phyloP scores from a whole-genome alignment of 768 basidiomycete genomes.

The Multifurca ochricompacta region DNA sequence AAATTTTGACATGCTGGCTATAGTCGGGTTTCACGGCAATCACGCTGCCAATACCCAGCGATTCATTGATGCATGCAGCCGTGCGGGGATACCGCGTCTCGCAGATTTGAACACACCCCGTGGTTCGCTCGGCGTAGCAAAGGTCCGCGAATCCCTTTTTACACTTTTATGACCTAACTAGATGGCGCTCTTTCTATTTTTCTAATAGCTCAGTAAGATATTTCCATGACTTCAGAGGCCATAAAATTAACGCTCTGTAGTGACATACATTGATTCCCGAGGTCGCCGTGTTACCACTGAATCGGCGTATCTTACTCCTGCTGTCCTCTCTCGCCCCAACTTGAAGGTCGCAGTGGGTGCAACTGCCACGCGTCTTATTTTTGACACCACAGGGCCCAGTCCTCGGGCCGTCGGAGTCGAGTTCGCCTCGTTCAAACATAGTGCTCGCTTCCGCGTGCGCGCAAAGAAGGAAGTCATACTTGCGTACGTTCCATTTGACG shows the following conservation, averaged over 20 bases:
- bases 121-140: constrained; percentile 54
- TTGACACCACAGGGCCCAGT: constrained; percentile 29
- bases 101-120: constrained; percentile 49
- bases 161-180: too few relatives aligned
- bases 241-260: constrained; percentile 30
- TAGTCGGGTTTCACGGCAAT: constrained; percentile 48
- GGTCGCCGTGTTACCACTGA: constrained; percentile 55
- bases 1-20: background rate
- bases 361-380: constrained; percentile 50
- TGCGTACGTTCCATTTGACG: constrained; percentile 35
- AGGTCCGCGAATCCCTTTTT: constrained; percentile 33
- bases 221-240: background rate
- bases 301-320: constrained; percentile 55
- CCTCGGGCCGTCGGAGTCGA: constrained; percentile 56
- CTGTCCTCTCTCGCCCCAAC: constrained; percentile 58
- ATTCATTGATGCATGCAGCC: constrained; percentile 49
- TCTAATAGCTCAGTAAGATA: constrained; percentile 27
- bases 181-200: background rate
- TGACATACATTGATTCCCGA: constrained; percentile 55
- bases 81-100: constrained; percentile 43
- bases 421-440: constrained; percentile 35
- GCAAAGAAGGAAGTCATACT: constrained; percentile 56
- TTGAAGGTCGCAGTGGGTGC: constrained; percentile 52
- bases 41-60: constrained; percentile 37
- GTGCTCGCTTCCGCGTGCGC: constrained; percentile 36